Evolutionary conservation across 768 basidiomycete genomes (phyloP), one percentile per base, ranked within the genome.

Genomic region (Trichaptum fuscoviolaceum): DNA sequence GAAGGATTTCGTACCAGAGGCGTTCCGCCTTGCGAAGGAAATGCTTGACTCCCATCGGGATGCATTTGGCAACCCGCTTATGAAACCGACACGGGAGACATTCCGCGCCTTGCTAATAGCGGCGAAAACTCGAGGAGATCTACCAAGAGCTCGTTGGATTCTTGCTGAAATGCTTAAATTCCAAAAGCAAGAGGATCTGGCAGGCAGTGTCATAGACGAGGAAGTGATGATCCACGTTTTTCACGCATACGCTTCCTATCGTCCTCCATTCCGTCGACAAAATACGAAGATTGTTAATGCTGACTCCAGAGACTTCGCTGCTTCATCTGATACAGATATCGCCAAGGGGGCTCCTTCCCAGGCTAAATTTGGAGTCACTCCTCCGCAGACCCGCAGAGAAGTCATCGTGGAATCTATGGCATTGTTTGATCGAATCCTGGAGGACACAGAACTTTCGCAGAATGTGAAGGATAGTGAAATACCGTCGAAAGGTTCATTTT

Each of bases 21-120:
- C 88, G 1, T 90, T 96, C 77, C 83, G 93, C 60, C 81, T 96
- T 15, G 87, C 95, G 57, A 84, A 89, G 73, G 84, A 95, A 80
- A 96, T 99, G 94, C 75, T 94, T 34, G 92, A 93, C 68, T 79
- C 83, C 0, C 83, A 92, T 73, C 83, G 90, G 5, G 88, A 91
- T 69, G 89, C 89, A 0, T 77, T 76, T 10, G 87, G 87, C 9
- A 74, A 71, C n/a, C 81, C 84, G 1, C 79, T 81, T 6, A 86
- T 86, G 75, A 71, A 74, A 35, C 94, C 94, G 0, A 85, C 88
- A 66, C 74, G 80, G 57, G 80, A 82, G 35, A 91, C 93, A 2
- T 96, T 95, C 76, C 81, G 83, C 65, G 93, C 93, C 0, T 76
- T 99, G n/a, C 76, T 99, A 66, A 93, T 97, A 69, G 95, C 94